Conservation (phyloP, 768 basidiomycete genomes). For the Astraeus odoratus region DNA sequence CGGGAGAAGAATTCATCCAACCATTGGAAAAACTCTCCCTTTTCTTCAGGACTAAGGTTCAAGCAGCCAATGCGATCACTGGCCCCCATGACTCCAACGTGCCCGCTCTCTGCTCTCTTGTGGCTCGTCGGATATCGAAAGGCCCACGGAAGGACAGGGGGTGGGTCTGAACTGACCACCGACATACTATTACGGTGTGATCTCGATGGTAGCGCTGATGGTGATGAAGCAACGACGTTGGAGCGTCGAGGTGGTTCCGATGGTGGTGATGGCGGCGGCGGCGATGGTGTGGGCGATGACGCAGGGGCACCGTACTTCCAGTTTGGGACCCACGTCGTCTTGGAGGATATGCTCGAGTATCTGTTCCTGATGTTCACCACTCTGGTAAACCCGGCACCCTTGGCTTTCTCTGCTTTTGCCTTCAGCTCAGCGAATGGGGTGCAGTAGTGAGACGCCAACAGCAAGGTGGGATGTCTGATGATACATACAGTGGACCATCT, state of each 20-base stretch:
- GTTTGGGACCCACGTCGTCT: conserved; percentile 56
- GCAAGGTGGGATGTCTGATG: too few relatives aligned
- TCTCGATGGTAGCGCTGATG: not conserved
- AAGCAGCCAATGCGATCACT: conserved; percentile 52
- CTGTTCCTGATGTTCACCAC: conserved; percentile 50
- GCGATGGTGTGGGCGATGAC: conserved; percentile 12
- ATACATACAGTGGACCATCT: conserved; percentile 27
- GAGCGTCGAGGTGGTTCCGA: conserved; percentile 1
- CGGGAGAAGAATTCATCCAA: conserved; percentile 74
- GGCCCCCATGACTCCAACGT: too few relatives aligned
- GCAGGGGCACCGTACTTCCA: conserved; percentile 34
- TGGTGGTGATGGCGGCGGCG: conserved; percentile 24
- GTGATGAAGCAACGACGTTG: not conserved
- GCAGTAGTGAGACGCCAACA: too few relatives aligned
- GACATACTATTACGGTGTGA: not conserved
- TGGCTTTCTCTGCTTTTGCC: conserved; percentile 55
- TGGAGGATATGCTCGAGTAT: conserved; percentile 47
- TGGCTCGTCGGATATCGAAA: conserved; percentile 16
- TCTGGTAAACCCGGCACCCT: conserved; percentile 46
- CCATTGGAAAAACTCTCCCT: conserved; percentile 69
- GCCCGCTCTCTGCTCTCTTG: not conserved
- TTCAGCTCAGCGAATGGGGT: conserved; percentile 56
- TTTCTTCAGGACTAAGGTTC: conserved; percentile 60
- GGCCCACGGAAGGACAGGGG: conserved; percentile 12
- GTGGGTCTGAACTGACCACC: not conserved